A percentile compares a stretch with the other conserved stretches of the same genome.
These are phyloP conservation scores for Kluyveromyces sp. DNA, from an alignment of 1,139 yeast genomes.

Conservation along the genomic window DNA sequence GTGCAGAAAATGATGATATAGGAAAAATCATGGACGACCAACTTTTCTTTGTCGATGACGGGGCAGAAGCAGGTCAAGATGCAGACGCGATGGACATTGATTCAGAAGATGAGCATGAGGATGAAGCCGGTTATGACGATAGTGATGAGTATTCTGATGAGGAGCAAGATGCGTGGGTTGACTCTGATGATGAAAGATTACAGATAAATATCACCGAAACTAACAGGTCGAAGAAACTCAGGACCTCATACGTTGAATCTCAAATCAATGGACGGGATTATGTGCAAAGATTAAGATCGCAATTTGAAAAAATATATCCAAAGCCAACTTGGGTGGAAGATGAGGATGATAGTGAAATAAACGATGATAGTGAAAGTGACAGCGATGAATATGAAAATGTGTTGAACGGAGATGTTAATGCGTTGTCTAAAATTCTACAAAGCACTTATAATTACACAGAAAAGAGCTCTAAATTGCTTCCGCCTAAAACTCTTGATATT, in stretches of 20 bases:
- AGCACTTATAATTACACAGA: constrained; percentile 51
- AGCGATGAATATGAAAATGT: constrained; percentile 30
- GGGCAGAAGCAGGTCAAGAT: constrained; percentile 30
- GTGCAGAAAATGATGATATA: constrained; percentile 17
- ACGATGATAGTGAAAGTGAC: constrained; percentile 31
- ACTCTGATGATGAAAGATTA: constrained; percentile 81
- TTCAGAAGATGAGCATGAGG: constrained; percentile 35
- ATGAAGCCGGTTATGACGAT: constrained; percentile 21
- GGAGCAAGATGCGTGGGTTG: constrained; percentile 64
- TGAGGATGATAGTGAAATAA: constrained; percentile 26
- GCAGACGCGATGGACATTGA: constrained; percentile 35
- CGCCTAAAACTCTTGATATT: constrained; percentile 66
- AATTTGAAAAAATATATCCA: constrained; percentile 82
- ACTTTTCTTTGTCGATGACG: constrained; percentile 58
- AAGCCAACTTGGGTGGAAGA: constrained; percentile 74
- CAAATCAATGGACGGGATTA: constrained; percentile 59
- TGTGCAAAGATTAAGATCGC: constrained; percentile 64
- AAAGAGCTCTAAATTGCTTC: constrained; percentile 49
- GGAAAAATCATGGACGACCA: constrained; percentile 46
- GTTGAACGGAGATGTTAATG: constrained; percentile 40
- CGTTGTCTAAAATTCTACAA: constrained; percentile 53
- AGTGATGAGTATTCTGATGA: constrained; percentile 30
- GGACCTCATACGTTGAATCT: constrained; percentile 55
- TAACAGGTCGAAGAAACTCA: constrained; percentile 63
- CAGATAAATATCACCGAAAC: constrained; percentile 52